Conservation (phyloP, 495 filamentous ascomycete species). For the Talaromyces ruber region DNA sequence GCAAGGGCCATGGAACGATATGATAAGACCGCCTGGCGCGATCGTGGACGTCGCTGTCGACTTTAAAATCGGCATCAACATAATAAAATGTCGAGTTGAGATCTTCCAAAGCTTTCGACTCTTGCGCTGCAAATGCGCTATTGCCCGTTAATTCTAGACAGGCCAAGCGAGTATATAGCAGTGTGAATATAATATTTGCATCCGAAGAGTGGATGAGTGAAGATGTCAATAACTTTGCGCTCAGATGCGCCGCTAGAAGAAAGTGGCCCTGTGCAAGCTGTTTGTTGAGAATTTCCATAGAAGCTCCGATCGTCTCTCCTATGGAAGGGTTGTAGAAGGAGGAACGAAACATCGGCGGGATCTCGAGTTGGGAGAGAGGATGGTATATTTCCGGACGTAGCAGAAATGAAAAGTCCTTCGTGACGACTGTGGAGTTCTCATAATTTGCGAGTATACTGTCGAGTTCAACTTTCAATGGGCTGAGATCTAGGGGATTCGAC, state of each 20-base stretch:
- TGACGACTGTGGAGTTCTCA: slow-evolving; percentile 25
- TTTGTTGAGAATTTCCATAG: slow-evolving; percentile 46
- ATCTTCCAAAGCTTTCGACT: slow-evolving; percentile 77
- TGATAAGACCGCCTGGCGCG: slow-evolving; percentile 27
- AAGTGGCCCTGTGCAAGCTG: slow-evolving; percentile 63
- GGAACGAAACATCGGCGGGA: slow-evolving; percentile 54
- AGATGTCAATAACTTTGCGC: slow-evolving; percentile 31
- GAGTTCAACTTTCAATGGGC: slow-evolving; percentile 7
- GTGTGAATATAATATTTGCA: slow-evolving; percentile 54
- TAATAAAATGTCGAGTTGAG: slow-evolving; percentile 64
- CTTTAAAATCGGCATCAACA: slow-evolving; percentile 23
- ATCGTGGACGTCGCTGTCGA: slow-evolving; percentile 20
- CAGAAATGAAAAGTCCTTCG: slow-evolving; percentile 73
- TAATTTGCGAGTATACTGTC: slow-evolving; percentile 18
- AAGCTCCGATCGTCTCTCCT: slow-evolving; percentile 27
- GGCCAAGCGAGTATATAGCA: slow-evolving; percentile 78
- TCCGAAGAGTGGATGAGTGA: slow-evolving; percentile 46
- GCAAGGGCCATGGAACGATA: slow-evolving; percentile 80
- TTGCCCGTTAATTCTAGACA: slow-evolving; percentile 68
- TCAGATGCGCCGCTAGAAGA: slow-evolving; percentile 47
- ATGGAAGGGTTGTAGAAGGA: slow-evolving; percentile 29
- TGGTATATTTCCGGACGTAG: slow-evolving; percentile 75
- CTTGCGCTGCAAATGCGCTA: slow-evolving; percentile 68
- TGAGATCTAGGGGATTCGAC: slow-evolving; percentile 2
- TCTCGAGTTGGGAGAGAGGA: slow-evolving; percentile 55